phyloP scores from a whole-genome alignment of 345 rosid species.

The Syzygium aromaticum region DNA sequence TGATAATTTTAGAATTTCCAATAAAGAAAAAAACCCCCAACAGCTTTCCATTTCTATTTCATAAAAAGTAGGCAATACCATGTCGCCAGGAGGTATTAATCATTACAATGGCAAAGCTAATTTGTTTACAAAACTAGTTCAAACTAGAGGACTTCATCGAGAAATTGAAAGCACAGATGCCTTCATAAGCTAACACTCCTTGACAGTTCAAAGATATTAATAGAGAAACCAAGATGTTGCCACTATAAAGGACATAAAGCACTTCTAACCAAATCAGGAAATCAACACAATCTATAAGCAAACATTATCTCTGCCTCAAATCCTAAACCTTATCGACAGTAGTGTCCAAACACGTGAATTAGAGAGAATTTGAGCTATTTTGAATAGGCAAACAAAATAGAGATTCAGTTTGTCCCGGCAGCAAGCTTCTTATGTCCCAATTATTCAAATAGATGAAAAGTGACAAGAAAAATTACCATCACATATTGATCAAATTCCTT shows the following conservation, averaged over 20 bases:
- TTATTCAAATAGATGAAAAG: not conserved
- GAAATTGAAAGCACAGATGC: not conserved
- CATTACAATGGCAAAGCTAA: not conserved
- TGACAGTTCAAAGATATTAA: not conserved
- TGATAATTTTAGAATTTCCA: not conserved
- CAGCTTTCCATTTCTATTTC: not conserved
- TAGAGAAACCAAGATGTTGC: not conserved
- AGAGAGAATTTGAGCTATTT: not conserved
- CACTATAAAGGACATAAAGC: not conserved
- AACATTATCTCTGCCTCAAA: not conserved
- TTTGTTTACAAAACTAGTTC: not conserved
- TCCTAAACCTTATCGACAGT: not conserved
- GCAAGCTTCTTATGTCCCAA: not conserved
- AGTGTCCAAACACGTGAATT: not conserved
- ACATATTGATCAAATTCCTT: too few species aligned
- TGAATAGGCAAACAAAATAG: not conserved
- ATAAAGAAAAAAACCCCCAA: not conserved
- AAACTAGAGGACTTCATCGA: not conserved
- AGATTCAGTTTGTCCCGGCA: not conserved
- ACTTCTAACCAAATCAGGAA: not conserved
- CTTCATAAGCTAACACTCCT: not conserved
- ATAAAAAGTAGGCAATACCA: not conserved
- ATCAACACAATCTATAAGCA: not conserved
- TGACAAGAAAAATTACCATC: too few species aligned
- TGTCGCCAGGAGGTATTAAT: not conserved